phyloP scores from a whole-genome alignment of 305 asterid species.

The Salvia sclarea region DNA sequence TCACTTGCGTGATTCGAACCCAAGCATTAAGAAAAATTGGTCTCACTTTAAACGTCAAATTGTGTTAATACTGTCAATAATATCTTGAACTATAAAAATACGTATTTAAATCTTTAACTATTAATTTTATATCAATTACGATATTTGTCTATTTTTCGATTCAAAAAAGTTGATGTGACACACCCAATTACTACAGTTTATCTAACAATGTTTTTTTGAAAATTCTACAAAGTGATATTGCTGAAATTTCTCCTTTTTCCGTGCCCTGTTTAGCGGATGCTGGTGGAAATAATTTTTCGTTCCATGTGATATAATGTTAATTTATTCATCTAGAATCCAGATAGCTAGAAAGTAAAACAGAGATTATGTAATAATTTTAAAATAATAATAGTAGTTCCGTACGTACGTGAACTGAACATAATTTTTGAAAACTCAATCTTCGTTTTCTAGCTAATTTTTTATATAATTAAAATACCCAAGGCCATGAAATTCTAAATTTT shows the following conservation, averaged over 20 bases:
- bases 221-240: background rate
- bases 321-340: background rate
- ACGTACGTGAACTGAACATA: background rate
- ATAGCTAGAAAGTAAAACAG: background rate
- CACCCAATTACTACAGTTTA: too few relatives aligned
- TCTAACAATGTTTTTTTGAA: too few relatives aligned
- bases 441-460: background rate
- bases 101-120: too few relatives aligned
- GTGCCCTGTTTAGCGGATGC: slow-evolving; percentile 37
- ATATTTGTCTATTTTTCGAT: too few relatives aligned
- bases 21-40: too few relatives aligned
- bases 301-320: slow-evolving; percentile 13
- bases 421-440: background rate
- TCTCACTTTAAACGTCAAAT: too few relatives aligned
- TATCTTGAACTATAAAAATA: too few relatives aligned
- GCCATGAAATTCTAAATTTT: background rate
- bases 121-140: too few relatives aligned
- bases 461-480: background rate
- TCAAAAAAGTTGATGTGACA: too few relatives aligned
- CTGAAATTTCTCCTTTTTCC: slow-evolving; percentile 33
- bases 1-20: too few relatives aligned
- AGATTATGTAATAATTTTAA: background rate
- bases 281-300: background rate
- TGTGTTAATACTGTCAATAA: too few relatives aligned
- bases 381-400: background rate